Evolutionary conservation across 2,329 filamentous ascomycete species (phyloP), one percentile per base, ranked within the genome.

Genomic region (Neofusicoccum parvum): DNA sequence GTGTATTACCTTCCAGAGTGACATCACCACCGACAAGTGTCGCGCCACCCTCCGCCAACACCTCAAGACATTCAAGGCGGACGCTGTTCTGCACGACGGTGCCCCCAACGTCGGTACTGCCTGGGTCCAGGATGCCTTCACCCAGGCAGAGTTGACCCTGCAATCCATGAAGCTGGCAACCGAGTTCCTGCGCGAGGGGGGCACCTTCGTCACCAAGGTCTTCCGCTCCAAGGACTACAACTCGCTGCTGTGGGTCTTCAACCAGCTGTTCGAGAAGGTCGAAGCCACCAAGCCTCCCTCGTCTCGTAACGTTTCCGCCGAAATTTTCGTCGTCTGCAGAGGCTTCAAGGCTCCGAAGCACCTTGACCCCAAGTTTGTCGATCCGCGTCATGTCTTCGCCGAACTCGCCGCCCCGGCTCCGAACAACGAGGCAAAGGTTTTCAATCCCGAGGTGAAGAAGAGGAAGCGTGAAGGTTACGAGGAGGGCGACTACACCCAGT

Each of bases 151-250:
- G 80, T 83, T 99, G 62, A 92, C 91, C 12, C 82, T 99, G 64
- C 92, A 97, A 76, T 91, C 92, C 9, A 85, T 99, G 85, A 97
- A 96, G 78, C 83, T 99, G 65, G 95, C 95, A 3, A 97, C 93
- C 0, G 94, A 99, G 70, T 99, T 99, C 72, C 80, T 99, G 66
- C 85, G 88, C 17, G 90, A 94, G 76, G 92, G 94, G 51, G 95
- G 95, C 69, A 94, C 90, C 9, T 98, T 98, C 70, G 94, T 98
- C 50, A 98, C 94, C 65, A 99, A 99, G 80, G 92, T 99, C 49
- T 99, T 99, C 83, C 84, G 95, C 68, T 96, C 92, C 39, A 98
- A 97, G 76, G 94, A 99, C 76, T 98, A 97, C 82, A 97, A 97
- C 76, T 90, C 92, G 66, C 81, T 99, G 51, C 85, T 98, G 56